A percentile compares a stretch with the other conserved stretches of the same genome.
phyloP scores from a whole-genome alignment of 148 eudicot species.

The Fallopia convolvulus region DNA sequence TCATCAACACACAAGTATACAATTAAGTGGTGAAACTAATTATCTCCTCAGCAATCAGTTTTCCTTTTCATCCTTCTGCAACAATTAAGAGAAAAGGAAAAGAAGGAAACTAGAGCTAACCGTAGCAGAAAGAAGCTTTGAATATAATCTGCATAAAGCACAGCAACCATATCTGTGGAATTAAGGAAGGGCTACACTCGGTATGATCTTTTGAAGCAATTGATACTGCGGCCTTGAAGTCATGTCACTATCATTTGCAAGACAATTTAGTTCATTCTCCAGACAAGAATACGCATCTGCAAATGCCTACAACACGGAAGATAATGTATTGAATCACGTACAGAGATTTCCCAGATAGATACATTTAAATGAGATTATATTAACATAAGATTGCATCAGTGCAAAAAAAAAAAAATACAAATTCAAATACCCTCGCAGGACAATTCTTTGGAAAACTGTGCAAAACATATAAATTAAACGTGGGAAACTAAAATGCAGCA shows the following conservation, averaged over 20 bases:
- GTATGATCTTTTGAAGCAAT: conserved; percentile 75
- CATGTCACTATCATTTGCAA: conserved; percentile 33
- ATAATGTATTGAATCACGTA: conserved; percentile 1
- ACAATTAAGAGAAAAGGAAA: neutral
- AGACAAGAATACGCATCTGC: conserved; percentile 86
- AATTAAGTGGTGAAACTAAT: neutral
- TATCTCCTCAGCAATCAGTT: neutral
- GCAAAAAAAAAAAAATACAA: neutral
- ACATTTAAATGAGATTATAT: neutral
- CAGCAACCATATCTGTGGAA: conserved; percentile 15
- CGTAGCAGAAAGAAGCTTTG: neutral
- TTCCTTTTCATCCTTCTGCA: neutral
- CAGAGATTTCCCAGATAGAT: neutral
- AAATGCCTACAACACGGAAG: conserved; percentile 62
- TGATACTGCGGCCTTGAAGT: conserved; percentile 29
- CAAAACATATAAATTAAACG: neutral
- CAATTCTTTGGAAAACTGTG: neutral
- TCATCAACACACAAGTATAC: neutral
- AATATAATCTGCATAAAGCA: neutral
- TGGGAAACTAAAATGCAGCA: neutral
- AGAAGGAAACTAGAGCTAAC: conserved; percentile 1
- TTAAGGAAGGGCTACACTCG: conserved; percentile 52
- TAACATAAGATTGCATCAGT: neutral
- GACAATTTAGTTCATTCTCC: conserved; percentile 49
- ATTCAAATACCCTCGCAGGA: neutral